Evolutionary conservation across 2,329 filamentous ascomycete genomes (phyloP), one percentile per base, ranked within the genome.

Genomic region (Stagonosporopsis tanaceti): DNA sequence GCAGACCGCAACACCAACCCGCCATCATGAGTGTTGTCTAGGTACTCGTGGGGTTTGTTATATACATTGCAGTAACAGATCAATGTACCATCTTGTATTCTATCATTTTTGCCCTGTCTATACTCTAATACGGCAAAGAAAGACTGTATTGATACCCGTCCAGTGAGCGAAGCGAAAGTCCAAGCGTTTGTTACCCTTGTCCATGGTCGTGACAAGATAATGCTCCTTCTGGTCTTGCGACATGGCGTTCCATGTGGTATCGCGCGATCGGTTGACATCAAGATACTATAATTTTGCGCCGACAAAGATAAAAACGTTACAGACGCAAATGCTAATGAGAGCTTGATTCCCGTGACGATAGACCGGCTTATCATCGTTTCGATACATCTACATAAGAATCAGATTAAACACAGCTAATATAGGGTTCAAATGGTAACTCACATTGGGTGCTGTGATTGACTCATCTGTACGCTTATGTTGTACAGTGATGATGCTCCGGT

Each of bases 1-100:
- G 2, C 6, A 24, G 20, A 47, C 53, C 42, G 53, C 53, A 52
- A 57, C 47, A 47, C 53, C 37, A 47, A 32, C 4, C 6, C 3
- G 37, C 15, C 12, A 47, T 51, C 47, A 41, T 42, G 37, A 42
- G 35, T 24, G 40, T 28, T 14, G 60, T 17, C 34, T 20, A 20
- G 20, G 20, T 20, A 20, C 20, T 20, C 20, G 20, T 20, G 20
- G 20, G 20, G 20, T 2, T 20, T 20, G 20, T 17, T 37, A 69
- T 52, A 9, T 68, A 24, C 6, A 27, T 8, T 1, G 25, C 8
- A 27, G 4, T 6, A 6, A 27, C 25, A 27, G 2, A 2, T 27
- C 25, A 6, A 8, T 27, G 25, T 27, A 6, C 8, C 25, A 27
- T 4, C 25, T 27, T 27, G 25, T 27, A 4, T 27, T 8, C 25